Evolutionary conservation across 768 basidiomycete species (phyloP).

Genomic region (Termitomyces titanicus): DNA sequence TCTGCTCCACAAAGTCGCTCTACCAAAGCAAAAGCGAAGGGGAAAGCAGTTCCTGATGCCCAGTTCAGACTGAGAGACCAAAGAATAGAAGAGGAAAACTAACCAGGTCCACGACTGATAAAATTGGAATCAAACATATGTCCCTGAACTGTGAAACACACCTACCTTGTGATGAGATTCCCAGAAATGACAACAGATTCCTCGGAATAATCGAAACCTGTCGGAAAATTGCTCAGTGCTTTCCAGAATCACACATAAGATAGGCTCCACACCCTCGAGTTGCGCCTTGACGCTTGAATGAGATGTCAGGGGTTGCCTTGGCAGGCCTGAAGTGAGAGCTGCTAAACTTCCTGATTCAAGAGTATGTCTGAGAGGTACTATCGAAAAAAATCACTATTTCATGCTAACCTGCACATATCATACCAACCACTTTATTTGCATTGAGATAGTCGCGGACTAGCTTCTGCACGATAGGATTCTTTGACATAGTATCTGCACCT

Average conservation of each 20-base stretch:
- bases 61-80: neutral
- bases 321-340: conserved; percentile 59
- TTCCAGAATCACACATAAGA: neutral
- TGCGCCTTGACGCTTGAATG: conserved; percentile 67
- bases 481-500: conserved; percentile 72
- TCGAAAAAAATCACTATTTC: neutral
- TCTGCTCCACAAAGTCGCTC: conserved; percentile 63
- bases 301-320: conserved; percentile 67
- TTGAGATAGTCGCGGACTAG: conserved; percentile 57
- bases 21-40: conserved; percentile 74
- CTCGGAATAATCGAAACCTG: conserved; percentile 74
- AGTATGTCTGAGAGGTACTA: neutral
- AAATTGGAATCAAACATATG: neutral
- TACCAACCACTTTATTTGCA: conserved; percentile 60
- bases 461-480: conserved; percentile 53
- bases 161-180: conserved; percentile 74
- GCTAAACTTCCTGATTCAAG: conserved; percentile 57
- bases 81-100: conserved; percentile 13
- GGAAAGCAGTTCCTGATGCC: conserved; percentile 63
- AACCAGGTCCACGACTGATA: conserved; percentile 68
- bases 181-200: conserved; percentile 70
- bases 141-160: neutral
- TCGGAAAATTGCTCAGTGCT: neutral
- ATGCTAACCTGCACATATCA: conserved; percentile 80
- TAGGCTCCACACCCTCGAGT: conserved; percentile 45